Percentiles rank a stretch among this genome's conserved stretches.
Conservation (phyloP, 306 rosid species). For the Glycine latifolia region DNA sequence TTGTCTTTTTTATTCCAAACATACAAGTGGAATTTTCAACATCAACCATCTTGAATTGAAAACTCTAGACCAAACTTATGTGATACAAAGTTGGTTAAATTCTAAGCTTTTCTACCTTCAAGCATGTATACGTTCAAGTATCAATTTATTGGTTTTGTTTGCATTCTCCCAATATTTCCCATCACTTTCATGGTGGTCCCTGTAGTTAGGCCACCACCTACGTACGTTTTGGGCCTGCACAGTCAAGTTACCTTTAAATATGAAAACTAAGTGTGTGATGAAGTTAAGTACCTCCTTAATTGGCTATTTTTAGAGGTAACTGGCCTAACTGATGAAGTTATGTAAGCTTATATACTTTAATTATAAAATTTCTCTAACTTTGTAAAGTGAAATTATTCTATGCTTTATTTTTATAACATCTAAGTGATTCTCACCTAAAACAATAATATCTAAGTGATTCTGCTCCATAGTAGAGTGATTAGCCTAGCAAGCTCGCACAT, state of each 20-base stretch:
- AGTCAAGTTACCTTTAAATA: slow-evolving; percentile 13
- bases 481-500: slow-evolving; percentile 9
- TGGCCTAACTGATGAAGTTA: slow-evolving; percentile 27
- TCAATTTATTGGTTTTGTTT: slow-evolving; percentile 28
- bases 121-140: background rate
- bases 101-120: background rate
- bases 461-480: slow-evolving; percentile 21
- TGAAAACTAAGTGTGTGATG: background rate
- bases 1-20: slow-evolving; percentile 10
- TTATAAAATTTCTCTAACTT: background rate
- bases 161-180: background rate
- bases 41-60: slow-evolving; percentile 26
- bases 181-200: slow-evolving; percentile 37
- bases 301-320: slow-evolving; percentile 3
- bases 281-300: slow-evolving; percentile 9
- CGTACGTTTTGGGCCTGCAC: slow-evolving; percentile 1
- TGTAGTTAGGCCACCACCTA: background rate
- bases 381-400: slow-evolving; percentile 42
- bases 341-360: background rate
- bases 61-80: background rate
- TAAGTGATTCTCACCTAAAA: slow-evolving; percentile 26
- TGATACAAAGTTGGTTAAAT: background rate
- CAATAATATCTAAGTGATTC: slow-evolving; percentile 13
- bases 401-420: slow-evolving; percentile 36
- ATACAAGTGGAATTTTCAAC: background rate